Evolutionary conservation across 2,329 filamentous ascomycete species (phyloP), one percentile per base, ranked within the genome.

Genomic region (Cercospora sp.): DNA sequence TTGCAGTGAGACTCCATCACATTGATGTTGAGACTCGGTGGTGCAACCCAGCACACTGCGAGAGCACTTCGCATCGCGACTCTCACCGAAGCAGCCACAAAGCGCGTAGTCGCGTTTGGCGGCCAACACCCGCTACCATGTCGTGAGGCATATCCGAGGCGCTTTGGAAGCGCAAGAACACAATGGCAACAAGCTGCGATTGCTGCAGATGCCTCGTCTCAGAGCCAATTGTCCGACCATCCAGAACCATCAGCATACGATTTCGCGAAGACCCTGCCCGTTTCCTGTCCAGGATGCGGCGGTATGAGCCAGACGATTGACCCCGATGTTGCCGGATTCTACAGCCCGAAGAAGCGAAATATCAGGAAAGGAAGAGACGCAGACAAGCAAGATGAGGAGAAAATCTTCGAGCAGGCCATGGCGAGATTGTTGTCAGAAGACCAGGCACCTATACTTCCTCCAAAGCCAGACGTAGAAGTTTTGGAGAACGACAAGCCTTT

Each of bases 251-350:
- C 62, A 9, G 51, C 53, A 13, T 20, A 31, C 30, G 67, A 60
- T 18, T 72, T 73, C 59, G 67, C 68, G 13, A 68, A 65, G 42
- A 69, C 65, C 9, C 69, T 78, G 20, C 77, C 75, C 2, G 48
- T 71, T 8, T 69, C 73, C 36, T 90, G 88, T 75, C 87, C 88
- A 31, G 88, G 88, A 72, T 90, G 88, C 71, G 88, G 88, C 64
- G 88, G 87, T 30, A 83, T 85, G 39, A 82, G 85, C 36, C 87
- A 90, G 76, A 85, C 83, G 5, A 75, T 86, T 60, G 83, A 86
- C 58, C 79, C 83, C 39, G 79, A 83, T 1, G 82, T 85, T 70
- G 83, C 87, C 2, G 88, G 88, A 10, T 89, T 83, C 76, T 90
- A 89, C 75, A 80, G 82, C 66, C 75, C 80, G 57, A 81, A 85